These are phyloP conservation scores for Heteromeles arbutifolia DNA, from an alignment of 306 rosid species.

Conservation along the genomic window DNA sequence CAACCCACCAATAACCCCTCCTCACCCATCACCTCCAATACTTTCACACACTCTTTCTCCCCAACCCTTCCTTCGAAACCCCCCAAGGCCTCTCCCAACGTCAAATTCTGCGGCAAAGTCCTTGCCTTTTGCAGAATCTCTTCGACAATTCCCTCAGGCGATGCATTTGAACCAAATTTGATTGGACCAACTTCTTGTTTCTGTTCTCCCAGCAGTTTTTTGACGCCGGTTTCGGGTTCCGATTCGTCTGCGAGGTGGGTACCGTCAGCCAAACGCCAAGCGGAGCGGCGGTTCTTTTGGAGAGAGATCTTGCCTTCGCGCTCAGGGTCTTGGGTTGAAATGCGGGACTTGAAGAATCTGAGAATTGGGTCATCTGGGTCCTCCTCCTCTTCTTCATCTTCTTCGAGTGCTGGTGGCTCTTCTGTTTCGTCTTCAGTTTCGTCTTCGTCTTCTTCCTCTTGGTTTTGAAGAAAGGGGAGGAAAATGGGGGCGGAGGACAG, in stretches of 20 bases:
- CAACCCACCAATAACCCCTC: constrained; percentile 44
- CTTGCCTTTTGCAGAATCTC: constrained; percentile 58
- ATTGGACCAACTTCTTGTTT: constrained; percentile 8
- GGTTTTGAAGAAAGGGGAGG: constrained; percentile 38
- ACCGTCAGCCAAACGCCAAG: constrained; percentile 55
- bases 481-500: constrained; percentile 39
- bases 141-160: constrained; percentile 38
- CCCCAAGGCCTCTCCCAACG: constrained; percentile 59
- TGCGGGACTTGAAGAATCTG: constrained; percentile 53
- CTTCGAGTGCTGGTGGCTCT: neutral
- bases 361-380: constrained; percentile 47
- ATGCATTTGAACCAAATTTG: constrained; percentile 9
- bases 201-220: constrained; percentile 5
- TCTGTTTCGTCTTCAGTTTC: neutral
- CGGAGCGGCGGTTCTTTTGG: constrained; percentile 40
- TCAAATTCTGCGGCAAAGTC: constrained; percentile 47
- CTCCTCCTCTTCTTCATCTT: constrained; percentile 9
- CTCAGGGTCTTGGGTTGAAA: constrained; percentile 45
- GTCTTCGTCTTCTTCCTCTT: neutral
- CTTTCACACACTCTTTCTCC: constrained; percentile 48
- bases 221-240: constrained; percentile 15
- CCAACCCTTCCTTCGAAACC: constrained; percentile 48
- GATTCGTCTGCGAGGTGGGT: constrained; percentile 23
- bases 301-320: constrained; percentile 40
- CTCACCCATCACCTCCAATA: constrained; percentile 49